Conservation (phyloP, 2,329 filamentous ascomycete species). For the Monilinia fructicola region DNA sequence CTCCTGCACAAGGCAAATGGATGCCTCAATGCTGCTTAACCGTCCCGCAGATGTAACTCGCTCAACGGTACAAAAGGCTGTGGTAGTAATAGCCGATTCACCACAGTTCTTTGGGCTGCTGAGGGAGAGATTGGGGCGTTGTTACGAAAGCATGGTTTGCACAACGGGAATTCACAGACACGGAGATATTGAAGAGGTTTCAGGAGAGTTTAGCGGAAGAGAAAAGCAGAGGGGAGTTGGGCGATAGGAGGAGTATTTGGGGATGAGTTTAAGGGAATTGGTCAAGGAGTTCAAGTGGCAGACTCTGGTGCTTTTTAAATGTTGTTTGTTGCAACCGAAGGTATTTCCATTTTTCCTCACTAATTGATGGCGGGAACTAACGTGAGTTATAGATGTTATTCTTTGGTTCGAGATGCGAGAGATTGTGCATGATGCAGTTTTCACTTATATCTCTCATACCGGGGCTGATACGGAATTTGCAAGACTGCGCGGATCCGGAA, state of each 20-base stretch:
- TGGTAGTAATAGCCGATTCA: conserved; percentile 90
- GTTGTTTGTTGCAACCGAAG: conserved; percentile 90
- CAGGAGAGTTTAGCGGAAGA: conserved; percentile 81
- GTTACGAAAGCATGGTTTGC: conserved; percentile 97
- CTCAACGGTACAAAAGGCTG: conserved; percentile 95
- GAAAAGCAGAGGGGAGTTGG: conserved; percentile 61
- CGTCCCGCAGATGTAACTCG: conserved; percentile 89
- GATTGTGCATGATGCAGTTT: conserved; percentile 97
- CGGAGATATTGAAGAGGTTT: conserved; percentile 86
- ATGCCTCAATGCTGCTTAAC: conserved; percentile 72
- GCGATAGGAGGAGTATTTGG: conserved; percentile 86
- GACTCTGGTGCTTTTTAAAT: conserved; percentile 91
- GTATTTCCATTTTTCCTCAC: conserved; percentile 47
- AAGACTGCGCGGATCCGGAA: conserved; percentile 93
- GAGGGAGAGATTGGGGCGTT: conserved; percentile 82
- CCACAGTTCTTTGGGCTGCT: conserved; percentile 89
- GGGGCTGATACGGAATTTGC: conserved; percentile 83
- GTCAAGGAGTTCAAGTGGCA: conserved; percentile 94
- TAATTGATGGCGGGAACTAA: conserved; percentile 13
- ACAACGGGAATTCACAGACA: conserved; percentile 87
- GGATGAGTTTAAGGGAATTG: conserved; percentile 83
- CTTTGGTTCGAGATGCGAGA: conserved; percentile 94
- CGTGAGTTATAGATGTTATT: conserved; percentile 78
- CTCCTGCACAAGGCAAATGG: conserved; percentile 88
- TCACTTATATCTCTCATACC: conserved; percentile 94